Base-by-base conservation (phyloP, 2,329 filamentous ascomycete species). In the Fonsecaea monophora region DNA sequence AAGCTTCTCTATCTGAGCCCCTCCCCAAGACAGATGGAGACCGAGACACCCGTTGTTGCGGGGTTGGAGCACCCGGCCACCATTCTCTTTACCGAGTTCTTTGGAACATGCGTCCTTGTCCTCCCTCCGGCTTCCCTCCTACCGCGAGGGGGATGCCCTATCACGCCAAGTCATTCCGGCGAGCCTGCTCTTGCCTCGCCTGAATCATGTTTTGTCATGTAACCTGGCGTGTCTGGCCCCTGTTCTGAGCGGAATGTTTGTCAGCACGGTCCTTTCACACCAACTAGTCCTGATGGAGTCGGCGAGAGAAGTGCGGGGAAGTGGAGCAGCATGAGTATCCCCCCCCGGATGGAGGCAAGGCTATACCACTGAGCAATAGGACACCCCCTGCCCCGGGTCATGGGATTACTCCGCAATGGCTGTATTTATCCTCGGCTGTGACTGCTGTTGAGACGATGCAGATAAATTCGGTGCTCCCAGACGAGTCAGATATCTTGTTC, bases 401-500 rank as follows among this genome's bases (percentile, higher is more conserved):
- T 50, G 45, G 45, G 45, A 21, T 13, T 50, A 50, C 45, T 50
- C 45, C 45, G 45, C 45, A 50, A 25, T 18, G 25, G 45, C 10
- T 32, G 21, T 18, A 50, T 13, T 50, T 25, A 50, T 25, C 45
- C 45, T 50, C 45, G 45, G 45, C 15, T 50, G 25, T 48, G 45
- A 13, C 10, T 10, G 8, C 21, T 12, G 45, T 21, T 25, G 37
- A 18, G 34, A 38, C 12, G 30, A 32, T 35, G 3, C 32, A 35
- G 53, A 37, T 50, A 50, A 50, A 50, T 50, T 13, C 21, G 10
- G 9, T 50, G 21, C 45, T 50, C 45, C 9, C 45, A 25, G 21
- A 21, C 30, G 45, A 9, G 21, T 25, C 3, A 50, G 18, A n/a
- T 18, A 13, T 30, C 8, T 25, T 25, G 21, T 21, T 30, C 45